Evolutionary conservation across 1,284 basidiomycete species (phyloP).

Genomic region (Apiotrichum montevideense): DNA sequence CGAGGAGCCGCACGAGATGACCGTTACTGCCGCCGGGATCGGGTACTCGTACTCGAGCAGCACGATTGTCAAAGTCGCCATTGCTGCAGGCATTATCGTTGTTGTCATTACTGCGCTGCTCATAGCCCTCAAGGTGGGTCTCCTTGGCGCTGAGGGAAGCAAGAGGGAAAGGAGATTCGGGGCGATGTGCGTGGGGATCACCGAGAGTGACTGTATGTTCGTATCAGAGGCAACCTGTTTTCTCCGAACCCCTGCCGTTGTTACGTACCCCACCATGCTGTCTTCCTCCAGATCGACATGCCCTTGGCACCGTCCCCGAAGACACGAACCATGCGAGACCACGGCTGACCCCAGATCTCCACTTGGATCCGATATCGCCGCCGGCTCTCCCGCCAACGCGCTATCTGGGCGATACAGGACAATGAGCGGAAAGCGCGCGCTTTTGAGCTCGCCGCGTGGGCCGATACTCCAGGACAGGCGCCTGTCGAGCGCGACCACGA

Average conservation of each 20-base stretch:
- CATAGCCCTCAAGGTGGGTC: conserved; percentile 36
- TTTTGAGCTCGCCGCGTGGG: conserved; percentile 43
- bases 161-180: no score
- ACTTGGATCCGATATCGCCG: conserved; percentile 34
- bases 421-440: conserved; percentile 36
- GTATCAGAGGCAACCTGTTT: no score
- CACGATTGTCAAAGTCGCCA: conserved; percentile 38
- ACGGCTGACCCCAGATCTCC: conserved; percentile 26
- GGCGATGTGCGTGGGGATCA: no score
- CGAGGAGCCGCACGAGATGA: neutral
- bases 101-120: conserved; percentile 30
- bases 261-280: no score
- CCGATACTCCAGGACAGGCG: conserved; percentile 33
- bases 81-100: conserved; percentile 41
- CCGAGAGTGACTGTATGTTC: no score
- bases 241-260: no score
- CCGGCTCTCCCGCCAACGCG: conserved; percentile 28
- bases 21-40: conserved; percentile 4
- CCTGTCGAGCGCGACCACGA: conserved; percentile 17
- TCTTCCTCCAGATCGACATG: no score
- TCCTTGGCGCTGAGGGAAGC: neutral
- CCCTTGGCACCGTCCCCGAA: no score
- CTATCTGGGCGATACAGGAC: conserved; percentile 21
- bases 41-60: conserved; percentile 30
- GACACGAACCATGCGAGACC: no score